Conservation (phyloP, 2,329 filamentous ascomycete genomes). For the Penicillium griseofulvum region DNA sequence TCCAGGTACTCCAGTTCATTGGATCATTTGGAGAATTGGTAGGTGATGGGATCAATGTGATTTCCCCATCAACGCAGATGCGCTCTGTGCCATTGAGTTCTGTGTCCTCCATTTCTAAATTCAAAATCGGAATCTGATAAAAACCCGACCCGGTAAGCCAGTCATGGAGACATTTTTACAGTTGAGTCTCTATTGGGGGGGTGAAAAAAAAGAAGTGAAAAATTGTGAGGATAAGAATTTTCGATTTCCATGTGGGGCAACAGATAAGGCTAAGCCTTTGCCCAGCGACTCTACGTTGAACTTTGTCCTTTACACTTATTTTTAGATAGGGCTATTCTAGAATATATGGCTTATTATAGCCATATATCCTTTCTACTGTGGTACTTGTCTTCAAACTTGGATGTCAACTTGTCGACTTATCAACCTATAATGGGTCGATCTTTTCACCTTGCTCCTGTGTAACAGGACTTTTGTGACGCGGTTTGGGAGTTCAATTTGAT, state of each 20-base stretch:
- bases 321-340: no score
- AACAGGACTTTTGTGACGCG: no score
- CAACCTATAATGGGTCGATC: no score
- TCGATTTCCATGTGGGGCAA: constrained; percentile 1
- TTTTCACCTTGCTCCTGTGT: no score
- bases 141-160: neutral
- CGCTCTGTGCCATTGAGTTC: constrained; percentile 27
- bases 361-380: no score
- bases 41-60: constrained; percentile 56
- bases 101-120: constrained; percentile 13
- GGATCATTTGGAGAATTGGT: constrained; percentile 54
- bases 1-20: constrained; percentile 50
- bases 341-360: no score
- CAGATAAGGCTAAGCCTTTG: constrained; percentile 1
- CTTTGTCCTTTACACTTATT: no score
- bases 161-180: constrained; percentile 8
- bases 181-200: neutral
- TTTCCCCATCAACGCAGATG: constrained; percentile 38
- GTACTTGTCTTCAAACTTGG: no score
- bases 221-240: neutral
- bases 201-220: neutral
- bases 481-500: no score
- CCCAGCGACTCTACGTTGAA: no score
- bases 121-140: constrained; percentile 3
- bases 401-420: no score